Evolutionary conservation across 75 land plant species (phyloP).

Genomic region (Isoetes taiwanensis): DNA sequence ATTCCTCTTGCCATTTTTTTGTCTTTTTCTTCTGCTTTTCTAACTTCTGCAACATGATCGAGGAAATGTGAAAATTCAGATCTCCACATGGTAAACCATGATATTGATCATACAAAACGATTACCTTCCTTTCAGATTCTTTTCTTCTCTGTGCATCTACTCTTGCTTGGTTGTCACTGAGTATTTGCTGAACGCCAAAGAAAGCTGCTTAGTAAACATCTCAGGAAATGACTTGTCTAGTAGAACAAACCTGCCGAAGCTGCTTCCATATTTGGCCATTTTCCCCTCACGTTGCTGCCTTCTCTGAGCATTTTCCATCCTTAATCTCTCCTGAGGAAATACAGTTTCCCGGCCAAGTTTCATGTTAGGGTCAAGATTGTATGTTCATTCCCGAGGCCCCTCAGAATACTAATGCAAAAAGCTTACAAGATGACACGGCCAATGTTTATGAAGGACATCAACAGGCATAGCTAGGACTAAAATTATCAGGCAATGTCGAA

Average conservation of each 20-base stretch:
- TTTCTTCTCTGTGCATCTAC: constrained; percentile 14
- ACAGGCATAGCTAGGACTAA: not conserved
- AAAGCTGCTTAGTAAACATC: not conserved
- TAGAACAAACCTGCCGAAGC: constrained; percentile 8
- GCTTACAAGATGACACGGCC: no score
- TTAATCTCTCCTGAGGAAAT: constrained; percentile 12
- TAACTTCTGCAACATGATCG: not conserved
- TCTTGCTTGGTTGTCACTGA: constrained; percentile 9
- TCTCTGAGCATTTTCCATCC: constrained; percentile 13
- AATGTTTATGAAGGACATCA: no score
- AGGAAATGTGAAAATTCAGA: not conserved
- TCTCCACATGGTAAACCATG: no score
- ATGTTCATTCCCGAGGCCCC: no score
- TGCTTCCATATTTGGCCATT: constrained; percentile 22
- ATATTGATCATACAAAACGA: no score
- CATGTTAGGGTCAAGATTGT: no score
- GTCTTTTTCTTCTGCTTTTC: constrained; percentile 13
- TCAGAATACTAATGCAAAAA: no score
- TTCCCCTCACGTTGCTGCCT: constrained; percentile 20
- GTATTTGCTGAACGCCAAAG: constrained; percentile 15
- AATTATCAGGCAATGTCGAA: not conserved
- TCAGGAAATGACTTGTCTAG: not conserved
- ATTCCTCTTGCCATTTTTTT: constrained; percentile 17
- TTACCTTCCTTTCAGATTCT: constrained; percentile 2
- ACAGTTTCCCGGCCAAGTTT: no score